A percentile compares a stretch with the other conserved stretches of the same genome.
Conservation (phyloP, 2,329 filamentous ascomycete genomes). For the Pseudocercospora fijiensis region DNA sequence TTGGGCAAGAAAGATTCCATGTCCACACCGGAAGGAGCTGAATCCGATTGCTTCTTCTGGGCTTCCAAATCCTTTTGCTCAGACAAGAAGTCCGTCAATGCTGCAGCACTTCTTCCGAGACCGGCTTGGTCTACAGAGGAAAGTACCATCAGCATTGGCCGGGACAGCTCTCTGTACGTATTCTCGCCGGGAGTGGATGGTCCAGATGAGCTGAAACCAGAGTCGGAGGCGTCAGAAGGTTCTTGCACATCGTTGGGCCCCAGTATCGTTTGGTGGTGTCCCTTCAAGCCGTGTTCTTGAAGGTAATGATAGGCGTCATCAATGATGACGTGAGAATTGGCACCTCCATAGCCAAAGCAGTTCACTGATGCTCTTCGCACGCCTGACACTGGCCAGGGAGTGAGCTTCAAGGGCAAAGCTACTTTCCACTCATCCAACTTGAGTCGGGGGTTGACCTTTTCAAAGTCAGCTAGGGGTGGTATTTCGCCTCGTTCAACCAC, state of each 20-base stretch:
- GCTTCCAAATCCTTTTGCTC: neutral
- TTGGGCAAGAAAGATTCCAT: neutral
- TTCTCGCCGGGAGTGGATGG: neutral
- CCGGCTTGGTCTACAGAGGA: neutral
- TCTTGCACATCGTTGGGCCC: neutral
- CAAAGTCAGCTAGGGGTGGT: constrained; percentile 29
- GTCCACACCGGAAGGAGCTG: neutral
- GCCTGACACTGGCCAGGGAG: constrained; percentile 35
- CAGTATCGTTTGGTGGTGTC: constrained; percentile 10
- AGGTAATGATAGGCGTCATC: constrained; percentile 26
- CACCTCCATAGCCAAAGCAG: constrained; percentile 33
- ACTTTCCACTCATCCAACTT: constrained; percentile 24
- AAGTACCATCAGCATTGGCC: neutral
- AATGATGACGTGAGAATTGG: constrained; percentile 34
- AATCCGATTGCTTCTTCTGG: neutral
- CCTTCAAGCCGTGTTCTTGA: constrained; percentile 7
- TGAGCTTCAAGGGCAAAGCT: constrained; percentile 18
- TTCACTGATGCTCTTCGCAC: constrained; percentile 24
- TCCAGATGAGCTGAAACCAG: neutral
- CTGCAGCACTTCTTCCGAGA: neutral
- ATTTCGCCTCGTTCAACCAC: constrained; percentile 32
- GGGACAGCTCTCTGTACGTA: neutral
- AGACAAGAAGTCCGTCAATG: neutral
- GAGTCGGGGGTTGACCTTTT: constrained; percentile 33
- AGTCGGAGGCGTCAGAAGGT: neutral